Evolutionary conservation across 257 asterid species (phyloP).

Genomic region (Solanum habrochaites): DNA sequence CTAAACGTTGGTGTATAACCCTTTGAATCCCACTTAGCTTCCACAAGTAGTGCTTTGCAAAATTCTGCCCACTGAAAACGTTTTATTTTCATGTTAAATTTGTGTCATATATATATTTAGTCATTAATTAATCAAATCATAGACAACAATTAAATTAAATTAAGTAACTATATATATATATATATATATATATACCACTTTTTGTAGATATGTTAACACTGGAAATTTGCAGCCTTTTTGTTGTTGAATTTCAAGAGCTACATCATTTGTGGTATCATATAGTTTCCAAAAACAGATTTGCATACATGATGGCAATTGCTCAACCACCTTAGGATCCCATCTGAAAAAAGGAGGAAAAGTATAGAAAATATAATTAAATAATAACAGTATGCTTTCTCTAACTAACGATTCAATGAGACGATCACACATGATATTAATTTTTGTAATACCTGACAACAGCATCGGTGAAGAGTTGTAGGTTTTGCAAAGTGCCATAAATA

Average conservation of each 20-base stretch:
- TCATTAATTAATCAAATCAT: no score
- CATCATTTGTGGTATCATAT: constrained; percentile 22
- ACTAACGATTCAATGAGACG: no score
- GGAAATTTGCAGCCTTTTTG: constrained; percentile 27
- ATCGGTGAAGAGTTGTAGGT: constrained; percentile 26
- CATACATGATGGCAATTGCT: constrained; percentile 38
- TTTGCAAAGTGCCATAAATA: constrained; percentile 26
- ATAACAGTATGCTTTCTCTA: no score
- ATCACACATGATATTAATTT: no score
- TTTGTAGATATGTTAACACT: constrained; percentile 26
- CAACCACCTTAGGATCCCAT: constrained; percentile 37
- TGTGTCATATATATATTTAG: background rate
- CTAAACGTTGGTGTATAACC: constrained; percentile 33
- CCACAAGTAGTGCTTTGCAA: constrained; percentile 41
- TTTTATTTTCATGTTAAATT: background rate
- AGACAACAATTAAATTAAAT: background rate
- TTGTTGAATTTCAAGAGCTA: constrained; percentile 24
- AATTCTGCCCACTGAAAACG: constrained; percentile 41
- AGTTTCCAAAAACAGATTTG: constrained; percentile 30
- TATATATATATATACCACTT: constrained; percentile 19
- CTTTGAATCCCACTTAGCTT: constrained; percentile 43
- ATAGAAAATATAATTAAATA: no score
- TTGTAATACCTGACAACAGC: constrained; percentile 28
- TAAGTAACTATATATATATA: background rate
- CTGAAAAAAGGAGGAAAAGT: constrained; percentile 3